Evolutionary conservation across 805 yeast genomes (phyloP), one percentile per base, ranked within the genome.

Genomic region (Candida glaebosa): DNA sequence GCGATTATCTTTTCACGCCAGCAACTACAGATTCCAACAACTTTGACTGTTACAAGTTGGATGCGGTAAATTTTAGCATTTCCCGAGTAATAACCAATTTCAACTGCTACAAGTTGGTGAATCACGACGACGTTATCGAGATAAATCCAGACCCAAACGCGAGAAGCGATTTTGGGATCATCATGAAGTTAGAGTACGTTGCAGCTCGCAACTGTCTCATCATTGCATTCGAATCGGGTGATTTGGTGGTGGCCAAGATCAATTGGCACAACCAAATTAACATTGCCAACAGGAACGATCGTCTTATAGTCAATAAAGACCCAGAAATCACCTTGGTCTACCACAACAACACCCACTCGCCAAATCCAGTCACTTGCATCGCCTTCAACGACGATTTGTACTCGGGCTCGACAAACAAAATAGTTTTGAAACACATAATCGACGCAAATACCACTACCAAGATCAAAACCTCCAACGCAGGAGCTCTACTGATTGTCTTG

Each of bases 221-320:
- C 14, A 65, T 82, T 4, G 96, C 95, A 1, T 87, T 75, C 53
- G 96, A 87, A 56, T 81, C 85, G 14, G 95, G 96, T 0, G 81
- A 77, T 49, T 39, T 69, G 5, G 30, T 59, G 17, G 69, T 65
- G 1, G 51, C 61, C 20, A 31, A 46, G 4, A 42, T 67, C 3
- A 58, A 53, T 20, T 47, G 38, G 38, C 16, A 35, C 24, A 9
- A 22, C 18, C 19, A 35, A 5, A 20, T 34, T 16, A n/a, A 34
- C 18, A 26, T 31, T 2, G 10, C 3, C 10, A 39, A 36, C 4
- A 36, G n/a, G 12, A 32, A 18, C 18, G 31, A 38, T n/a, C 34
- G 24, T 19, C 33, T 52, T 2, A 26, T 66, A 4, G 46, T 65
- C 1, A 61, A 61, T 45, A 56, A 51, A 39, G 61, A 55, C 7